Evolutionary conservation across 1,284 basidiomycete species (phyloP), one percentile per base, ranked within the genome.

Genomic region (Sphaerobolus stellatus): DNA sequence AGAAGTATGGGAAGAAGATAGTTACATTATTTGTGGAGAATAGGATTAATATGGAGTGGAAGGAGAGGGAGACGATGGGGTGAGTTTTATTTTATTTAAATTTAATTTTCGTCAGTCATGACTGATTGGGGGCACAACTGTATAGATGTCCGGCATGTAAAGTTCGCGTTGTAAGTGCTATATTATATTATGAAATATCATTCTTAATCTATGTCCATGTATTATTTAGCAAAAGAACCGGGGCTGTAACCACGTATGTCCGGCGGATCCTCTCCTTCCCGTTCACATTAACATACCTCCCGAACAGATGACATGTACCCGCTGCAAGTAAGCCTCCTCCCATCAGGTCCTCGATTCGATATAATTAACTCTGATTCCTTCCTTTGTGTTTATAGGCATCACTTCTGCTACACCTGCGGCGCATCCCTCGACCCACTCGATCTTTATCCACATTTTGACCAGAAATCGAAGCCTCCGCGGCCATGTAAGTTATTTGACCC

Each of bases 351-450:
- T 34, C 8, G n/a, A 11, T 30, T 18, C n/a, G 22, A 38, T 56
- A 33, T 22, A 29, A 34, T 44, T 25, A 28, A 30, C 52, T 56
- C 45, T 56, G 40, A 34, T 27, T 46, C 27, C 56, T 59, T 36
- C 58, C 25, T 44, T 25, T 24, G 54, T 18, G 50, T 27, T 56
- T 38, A 59, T 90, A 61, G 67, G 18, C 72, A 79, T 44, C 89
- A 92, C 63, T 91, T 92, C 63, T 92, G 90, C 72, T 92, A 88
- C 63, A 78, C 84, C 4, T 92, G 89, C 63, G 88, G 85, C 8
- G 58, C 67, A 2, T 78, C 74, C 60, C 66, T 92, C 40, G 58
- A 68, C 1, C 65, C 72, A 6, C 61, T 57, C 8, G 72, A 87
- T 58, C 88, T 88, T 0, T 92, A 91, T 62, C 65, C 61, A 31